These are phyloP conservation scores for Lentinula edodes DNA, from an alignment of 768 basidiomycete genomes.

Conservation along the genomic window DNA sequence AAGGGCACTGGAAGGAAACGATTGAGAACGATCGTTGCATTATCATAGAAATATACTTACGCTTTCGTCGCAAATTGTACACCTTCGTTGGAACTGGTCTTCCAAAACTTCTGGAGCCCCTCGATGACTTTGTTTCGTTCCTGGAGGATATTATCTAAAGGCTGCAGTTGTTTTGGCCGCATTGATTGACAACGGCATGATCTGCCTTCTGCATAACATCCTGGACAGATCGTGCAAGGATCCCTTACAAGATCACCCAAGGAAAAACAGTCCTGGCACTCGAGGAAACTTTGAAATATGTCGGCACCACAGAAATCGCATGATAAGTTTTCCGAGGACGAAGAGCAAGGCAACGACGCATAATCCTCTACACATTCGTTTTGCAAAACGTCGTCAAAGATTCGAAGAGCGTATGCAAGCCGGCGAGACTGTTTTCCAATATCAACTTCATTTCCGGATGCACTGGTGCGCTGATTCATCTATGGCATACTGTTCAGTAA, in stretches of 20 bases:
- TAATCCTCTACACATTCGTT: conserved; percentile 36
- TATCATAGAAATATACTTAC: not conserved
- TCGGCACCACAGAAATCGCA: conserved; percentile 84
- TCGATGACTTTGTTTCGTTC: conserved; percentile 28
- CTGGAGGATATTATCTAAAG: conserved; percentile 39
- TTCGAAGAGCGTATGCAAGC: not conserved
- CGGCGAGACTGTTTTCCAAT: not conserved
- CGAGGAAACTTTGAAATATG: conserved; percentile 78
- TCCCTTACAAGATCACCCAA: conserved; percentile 19
- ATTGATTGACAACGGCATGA: conserved; percentile 60
- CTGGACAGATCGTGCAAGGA: conserved; percentile 52
- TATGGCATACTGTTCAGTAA: not conserved
- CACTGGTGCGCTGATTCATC: not conserved
- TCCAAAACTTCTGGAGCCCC: conserved; percentile 5
- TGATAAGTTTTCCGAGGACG: conserved; percentile 5
- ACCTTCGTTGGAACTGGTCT: not conserved
- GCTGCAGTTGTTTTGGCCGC: conserved; percentile 54
- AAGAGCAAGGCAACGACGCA: conserved; percentile 19
- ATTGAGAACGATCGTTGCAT: not conserved
- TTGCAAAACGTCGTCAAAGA: conserved; percentile 44
- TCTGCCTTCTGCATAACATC: conserved; percentile 75
- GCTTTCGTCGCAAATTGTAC: not conserved
- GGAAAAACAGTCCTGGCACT: conserved; percentile 33
- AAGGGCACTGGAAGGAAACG: not conserved
- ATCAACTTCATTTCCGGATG: not conserved